Evolutionary conservation across 2,329 filamentous ascomycete species (phyloP).

Genomic region (Fusarium tjaetaba): DNA sequence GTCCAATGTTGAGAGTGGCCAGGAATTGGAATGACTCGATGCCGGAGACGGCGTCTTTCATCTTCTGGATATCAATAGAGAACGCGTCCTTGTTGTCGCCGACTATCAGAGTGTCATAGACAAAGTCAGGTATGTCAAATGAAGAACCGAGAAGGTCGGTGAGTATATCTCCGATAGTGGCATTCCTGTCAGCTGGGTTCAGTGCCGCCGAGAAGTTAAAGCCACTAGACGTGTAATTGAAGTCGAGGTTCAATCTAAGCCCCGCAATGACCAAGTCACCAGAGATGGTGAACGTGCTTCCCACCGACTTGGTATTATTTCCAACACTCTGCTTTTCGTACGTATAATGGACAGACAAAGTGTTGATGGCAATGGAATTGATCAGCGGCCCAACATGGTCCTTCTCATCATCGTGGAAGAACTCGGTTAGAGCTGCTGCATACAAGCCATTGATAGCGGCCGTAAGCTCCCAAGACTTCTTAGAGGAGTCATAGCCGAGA

Average conservation of each 20-base stretch:
- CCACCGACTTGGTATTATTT: background rate
- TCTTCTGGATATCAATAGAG: background rate
- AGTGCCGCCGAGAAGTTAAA: slow-evolving; percentile 9
- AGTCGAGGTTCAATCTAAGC: slow-evolving; percentile 17
- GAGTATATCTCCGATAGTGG: slow-evolving; percentile 19
- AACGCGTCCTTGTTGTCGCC: background rate
- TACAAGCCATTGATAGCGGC: slow-evolving; percentile 9
- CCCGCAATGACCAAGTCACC: slow-evolving; percentile 26
- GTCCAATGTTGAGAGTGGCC: slow-evolving; percentile 4
- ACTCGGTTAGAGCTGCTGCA: slow-evolving; percentile 4
- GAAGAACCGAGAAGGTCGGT: background rate
- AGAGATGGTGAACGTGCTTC: slow-evolving; percentile 17
- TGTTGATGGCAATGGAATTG: slow-evolving; percentile 20
- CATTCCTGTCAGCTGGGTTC: background rate
- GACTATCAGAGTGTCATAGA: slow-evolving; percentile 1
- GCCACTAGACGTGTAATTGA: background rate
- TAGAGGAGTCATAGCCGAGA: background rate
- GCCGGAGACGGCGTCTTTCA: background rate
- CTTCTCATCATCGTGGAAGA: slow-evolving; percentile 12
- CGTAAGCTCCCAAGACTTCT: background rate
- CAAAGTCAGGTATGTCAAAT: slow-evolving; percentile 18
- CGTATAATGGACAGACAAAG: background rate
- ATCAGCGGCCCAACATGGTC: slow-evolving; percentile 15
- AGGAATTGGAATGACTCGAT: slow-evolving; percentile 26
- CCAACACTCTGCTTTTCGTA: background rate